These are phyloP conservation scores for Ruellia speciosa DNA, from an alignment of 305 asterid genomes.

Conservation along the genomic window DNA sequence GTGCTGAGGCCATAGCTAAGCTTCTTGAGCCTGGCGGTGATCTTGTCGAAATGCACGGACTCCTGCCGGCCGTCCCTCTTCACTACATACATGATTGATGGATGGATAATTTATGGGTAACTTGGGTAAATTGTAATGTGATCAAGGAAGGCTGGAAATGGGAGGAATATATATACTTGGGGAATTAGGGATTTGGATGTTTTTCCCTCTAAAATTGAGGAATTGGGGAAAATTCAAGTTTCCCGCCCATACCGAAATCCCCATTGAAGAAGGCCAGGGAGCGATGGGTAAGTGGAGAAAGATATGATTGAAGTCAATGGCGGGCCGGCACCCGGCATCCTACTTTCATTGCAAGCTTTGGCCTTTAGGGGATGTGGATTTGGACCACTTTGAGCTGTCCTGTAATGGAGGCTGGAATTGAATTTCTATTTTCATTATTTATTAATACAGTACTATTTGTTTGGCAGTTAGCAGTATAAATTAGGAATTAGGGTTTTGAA, in stretches of 20 bases:
- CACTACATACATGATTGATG: slow-evolving; percentile 77
- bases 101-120: too few relatives aligned
- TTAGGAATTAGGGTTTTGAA: neutral
- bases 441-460: too few relatives aligned
- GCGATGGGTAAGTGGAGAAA: neutral
- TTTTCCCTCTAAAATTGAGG: neutral
- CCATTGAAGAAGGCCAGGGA: neutral
- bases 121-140: neutral
- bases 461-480: too few relatives aligned
- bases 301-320: neutral
- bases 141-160: neutral
- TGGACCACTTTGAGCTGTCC: neutral
- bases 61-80: slow-evolving; percentile 95
- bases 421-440: neutral
- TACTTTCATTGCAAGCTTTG: too few relatives aligned
- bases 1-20: slow-evolving; percentile 76
- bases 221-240: too few relatives aligned
- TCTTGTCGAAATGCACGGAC: slow-evolving; percentile 85
- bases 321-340: neutral
- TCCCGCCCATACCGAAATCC: neutral
- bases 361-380: neutral
- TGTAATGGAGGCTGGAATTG: neutral
- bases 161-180: neutral
- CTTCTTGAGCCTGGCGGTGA: slow-evolving; percentile 83
- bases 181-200: neutral